Evolutionary conservation across 805 yeast species (phyloP), one percentile per base, ranked within the genome.

Genomic region (Wickerhamomyces pijperi): DNA sequence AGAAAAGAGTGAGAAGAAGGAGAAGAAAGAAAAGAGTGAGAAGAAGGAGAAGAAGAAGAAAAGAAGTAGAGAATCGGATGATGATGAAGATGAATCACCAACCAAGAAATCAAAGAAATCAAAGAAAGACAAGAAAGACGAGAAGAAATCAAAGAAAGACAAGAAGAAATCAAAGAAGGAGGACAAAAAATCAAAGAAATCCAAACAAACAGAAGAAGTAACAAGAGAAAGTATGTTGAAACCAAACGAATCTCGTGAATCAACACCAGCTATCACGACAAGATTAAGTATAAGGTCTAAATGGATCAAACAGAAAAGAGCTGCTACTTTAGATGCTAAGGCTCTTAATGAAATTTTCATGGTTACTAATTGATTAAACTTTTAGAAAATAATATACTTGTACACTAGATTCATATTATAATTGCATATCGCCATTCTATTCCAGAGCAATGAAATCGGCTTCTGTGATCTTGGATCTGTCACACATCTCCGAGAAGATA

Each of bases 311-410:
- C 95, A 87, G 58, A 90, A 90, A 57, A 72, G 92, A 51, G 92
- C 94, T 11, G 90, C 97, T 2, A 86, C 88, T 0, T 74, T 82
- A 78, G 97, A 90, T 56, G 72, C 82, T 3, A 78, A 85, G 57
- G 87, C 95, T 13, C 68, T 90, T 45, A 86, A 84, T 49, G 97
- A 90, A 60, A 90, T 90, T 42, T 84, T 90, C 55, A 90, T 90
- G 97, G 74, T 87, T 36, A 66, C 81, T 20, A 71, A 67, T 45
- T 65, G 57, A 46, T 7, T 21, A 21, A 9, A 21, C n/a, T n/a
- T n/a, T n/a, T n/a, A n/a, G n/a, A n/a, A n/a, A n/a, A n/a, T n/a
- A n/a, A n/a, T n/a, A n/a, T n/a, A n/a, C n/a, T n/a, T n/a, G n/a
- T n/a, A n/a, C n/a, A n/a, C n/a, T n/a, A n/a, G n/a, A n/a, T n/a